Conservation (phyloP, 139 green algal species). For the Desmodesmus armatus region DNA sequence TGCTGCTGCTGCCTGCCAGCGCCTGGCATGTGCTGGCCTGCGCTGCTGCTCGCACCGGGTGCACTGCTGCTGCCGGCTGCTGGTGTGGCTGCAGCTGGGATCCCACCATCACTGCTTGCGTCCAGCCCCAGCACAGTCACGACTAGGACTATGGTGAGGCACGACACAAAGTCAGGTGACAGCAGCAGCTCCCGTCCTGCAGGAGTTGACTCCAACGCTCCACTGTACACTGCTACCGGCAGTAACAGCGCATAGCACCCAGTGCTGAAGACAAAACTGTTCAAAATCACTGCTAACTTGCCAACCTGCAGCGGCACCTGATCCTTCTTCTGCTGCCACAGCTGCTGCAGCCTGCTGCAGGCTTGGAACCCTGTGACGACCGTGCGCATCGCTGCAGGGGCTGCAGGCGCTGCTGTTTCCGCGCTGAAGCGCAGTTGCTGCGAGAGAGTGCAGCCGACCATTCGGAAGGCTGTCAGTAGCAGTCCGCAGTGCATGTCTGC, state of each 20-base stretch:
- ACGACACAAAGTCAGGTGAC: too few relatives aligned
- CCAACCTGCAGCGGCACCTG: background rate
- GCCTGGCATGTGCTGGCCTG: background rate
- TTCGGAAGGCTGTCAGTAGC: too few relatives aligned
- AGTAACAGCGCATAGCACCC: background rate
- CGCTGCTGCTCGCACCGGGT: background rate
- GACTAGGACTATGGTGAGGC: too few relatives aligned
- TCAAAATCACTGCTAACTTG: background rate
- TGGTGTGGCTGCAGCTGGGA: background rate
- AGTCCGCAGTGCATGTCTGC: too few relatives aligned
- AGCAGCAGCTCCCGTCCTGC: background rate
- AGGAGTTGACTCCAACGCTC: background rate
- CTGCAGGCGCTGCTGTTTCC: too few relatives aligned
- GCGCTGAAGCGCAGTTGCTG: too few relatives aligned
- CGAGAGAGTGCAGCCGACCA: too few relatives aligned
- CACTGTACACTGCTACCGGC: background rate
- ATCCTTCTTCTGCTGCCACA: background rate
- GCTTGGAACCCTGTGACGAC: too few relatives aligned
- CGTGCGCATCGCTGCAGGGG: too few relatives aligned
- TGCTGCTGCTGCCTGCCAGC: background rate
- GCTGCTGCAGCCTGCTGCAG: background rate
- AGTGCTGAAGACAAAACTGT: background rate
- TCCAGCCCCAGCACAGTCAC: background rate
- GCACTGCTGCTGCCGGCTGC: background rate
- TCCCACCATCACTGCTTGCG: background rate